These are phyloP conservation scores for Dillenia suffruticosa DNA, from an alignment of 164 flowering plant genomes.

Conservation along the genomic window DNA sequence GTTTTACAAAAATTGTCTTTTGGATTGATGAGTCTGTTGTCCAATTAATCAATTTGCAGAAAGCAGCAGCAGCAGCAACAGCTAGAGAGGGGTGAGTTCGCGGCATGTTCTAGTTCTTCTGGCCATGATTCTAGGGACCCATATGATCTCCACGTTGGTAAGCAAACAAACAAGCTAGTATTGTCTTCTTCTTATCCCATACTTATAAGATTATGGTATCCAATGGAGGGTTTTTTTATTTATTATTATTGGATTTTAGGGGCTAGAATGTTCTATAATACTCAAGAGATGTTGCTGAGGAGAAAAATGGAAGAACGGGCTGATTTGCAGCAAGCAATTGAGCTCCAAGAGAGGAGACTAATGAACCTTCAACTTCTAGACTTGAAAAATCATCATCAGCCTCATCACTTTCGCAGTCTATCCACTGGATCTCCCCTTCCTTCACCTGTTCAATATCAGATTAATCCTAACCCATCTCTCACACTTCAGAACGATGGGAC, in stretches of 20 bases:
- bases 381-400: slow-evolving; percentile 41
- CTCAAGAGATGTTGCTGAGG: slow-evolving; percentile 60
- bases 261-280: slow-evolving; percentile 57
- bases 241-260: slow-evolving; percentile 31
- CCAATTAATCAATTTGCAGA: slow-evolving; percentile 22
- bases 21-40: neutral
- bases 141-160: slow-evolving; percentile 46
- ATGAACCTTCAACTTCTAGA: slow-evolving; percentile 75
- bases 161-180: neutral
- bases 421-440: slow-evolving; percentile 32
- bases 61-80: slow-evolving; percentile 55
- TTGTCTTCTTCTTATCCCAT: neutral
- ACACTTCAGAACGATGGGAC: slow-evolving; percentile 23
- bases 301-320: slow-evolving; percentile 78
- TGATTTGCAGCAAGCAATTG: slow-evolving; percentile 83
- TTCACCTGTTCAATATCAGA: slow-evolving; percentile 23
- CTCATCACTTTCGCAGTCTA: slow-evolving; percentile 31
- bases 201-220: neutral
- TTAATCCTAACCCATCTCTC: slow-evolving; percentile 21
- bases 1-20: neutral
- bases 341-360: slow-evolving; percentile 69
- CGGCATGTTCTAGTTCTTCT: slow-evolving; percentile 34
- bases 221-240: neutral
- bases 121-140: slow-evolving; percentile 40
- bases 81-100: slow-evolving; percentile 44